Percentiles rank a stretch among this genome's conserved stretches.
Conservation (phyloP, 2,329 filamentous ascomycete species). For the Botrytis pseudocinerea region DNA sequence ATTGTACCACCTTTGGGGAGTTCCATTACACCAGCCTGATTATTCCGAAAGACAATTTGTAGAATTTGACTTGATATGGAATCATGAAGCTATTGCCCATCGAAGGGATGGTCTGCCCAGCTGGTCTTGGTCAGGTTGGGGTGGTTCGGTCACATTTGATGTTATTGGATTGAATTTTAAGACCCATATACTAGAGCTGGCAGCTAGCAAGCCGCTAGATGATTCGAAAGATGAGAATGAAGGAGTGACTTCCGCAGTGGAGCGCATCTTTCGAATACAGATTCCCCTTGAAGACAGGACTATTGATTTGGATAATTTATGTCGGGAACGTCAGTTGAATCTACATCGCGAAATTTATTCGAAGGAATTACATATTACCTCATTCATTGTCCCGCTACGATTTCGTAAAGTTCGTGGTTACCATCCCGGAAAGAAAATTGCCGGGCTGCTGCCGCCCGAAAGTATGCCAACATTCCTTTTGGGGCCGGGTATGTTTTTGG, state of each 20-base stretch:
- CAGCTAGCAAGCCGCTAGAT: neutral
- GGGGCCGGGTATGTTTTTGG: neutral
- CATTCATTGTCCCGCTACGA: neutral
- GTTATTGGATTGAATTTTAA: neutral
- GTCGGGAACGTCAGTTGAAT: neutral
- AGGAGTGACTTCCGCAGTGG: neutral
- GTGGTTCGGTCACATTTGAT: neutral
- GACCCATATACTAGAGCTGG: too few relatives aligned
- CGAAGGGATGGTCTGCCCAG: neutral
- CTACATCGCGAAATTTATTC: neutral
- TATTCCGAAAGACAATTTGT: too few relatives aligned
- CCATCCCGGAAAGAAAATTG: too few relatives aligned
- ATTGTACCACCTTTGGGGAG: neutral
- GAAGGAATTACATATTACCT: neutral
- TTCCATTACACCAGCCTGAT: too few relatives aligned
- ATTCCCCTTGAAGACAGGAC: neutral
- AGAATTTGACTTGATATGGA: neutral
- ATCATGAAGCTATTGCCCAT: neutral
- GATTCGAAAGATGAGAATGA: neutral
- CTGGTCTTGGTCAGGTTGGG: neutral
- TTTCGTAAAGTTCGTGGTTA: neutral
- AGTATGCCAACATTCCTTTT: fast-evolving
- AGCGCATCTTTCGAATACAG: neutral
- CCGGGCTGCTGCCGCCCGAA: too few relatives aligned
- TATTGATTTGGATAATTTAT: neutral